Percentiles rank a stretch among this genome's conserved stretches.
Conservation (phyloP, 148 eudicot species). For the Camellia lanceoleosa region DNA sequence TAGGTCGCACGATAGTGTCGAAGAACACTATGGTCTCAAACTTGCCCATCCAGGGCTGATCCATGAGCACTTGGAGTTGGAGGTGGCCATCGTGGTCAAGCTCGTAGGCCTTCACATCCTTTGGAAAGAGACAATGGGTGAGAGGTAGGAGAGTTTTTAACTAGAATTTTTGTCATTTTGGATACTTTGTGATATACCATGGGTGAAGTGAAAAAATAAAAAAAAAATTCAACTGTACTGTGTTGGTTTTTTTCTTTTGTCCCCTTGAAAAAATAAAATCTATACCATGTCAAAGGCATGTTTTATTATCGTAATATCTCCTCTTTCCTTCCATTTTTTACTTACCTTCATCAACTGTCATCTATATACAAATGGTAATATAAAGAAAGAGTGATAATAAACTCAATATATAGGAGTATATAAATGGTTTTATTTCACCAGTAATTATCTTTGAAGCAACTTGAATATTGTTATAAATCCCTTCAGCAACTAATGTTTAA, state of each 20-base stretch:
- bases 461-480: too few species aligned
- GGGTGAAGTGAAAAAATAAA: background rate
- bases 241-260: too few species aligned
- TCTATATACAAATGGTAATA: too few species aligned
- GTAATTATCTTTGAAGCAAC: too few species aligned
- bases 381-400: background rate
- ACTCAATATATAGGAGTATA: background rate
- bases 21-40: slow-evolving; percentile 60
- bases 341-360: too few species aligned
- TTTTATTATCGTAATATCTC: too few species aligned
- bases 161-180: too few species aligned
- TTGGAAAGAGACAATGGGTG: slow-evolving; percentile 45
- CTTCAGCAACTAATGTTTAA: too few species aligned
- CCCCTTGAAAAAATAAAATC: background rate
- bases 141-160: slow-evolving; percentile 5
- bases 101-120: slow-evolving; percentile 38
- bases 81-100: slow-evolving; percentile 42
- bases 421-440: too few species aligned
- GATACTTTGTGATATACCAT: background rate
- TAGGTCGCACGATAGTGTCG: slow-evolving; percentile 60
- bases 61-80: slow-evolving; percentile 53
- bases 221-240: too few species aligned
- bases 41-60: slow-evolving; percentile 53
- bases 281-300: background rate
- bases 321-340: too few species aligned